Evolutionary conservation across 2,329 filamentous ascomycete species (phyloP).

Genomic region (Pseudogymnoascus sp.): DNA sequence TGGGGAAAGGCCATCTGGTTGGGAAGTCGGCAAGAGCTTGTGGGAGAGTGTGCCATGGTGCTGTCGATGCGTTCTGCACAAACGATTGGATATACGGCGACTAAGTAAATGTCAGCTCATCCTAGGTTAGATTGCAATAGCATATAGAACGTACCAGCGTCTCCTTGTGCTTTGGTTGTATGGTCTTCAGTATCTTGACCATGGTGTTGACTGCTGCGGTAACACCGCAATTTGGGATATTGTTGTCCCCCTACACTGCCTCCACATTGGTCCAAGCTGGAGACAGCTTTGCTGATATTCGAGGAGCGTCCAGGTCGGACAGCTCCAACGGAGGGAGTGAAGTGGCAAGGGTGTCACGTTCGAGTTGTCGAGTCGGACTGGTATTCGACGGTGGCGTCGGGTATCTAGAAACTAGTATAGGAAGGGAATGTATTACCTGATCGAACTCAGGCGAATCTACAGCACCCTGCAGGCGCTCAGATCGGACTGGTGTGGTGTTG

Average conservation of each 20-base stretch:
- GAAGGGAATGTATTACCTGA: constrained; percentile 6
- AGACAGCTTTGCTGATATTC: constrained; percentile 22
- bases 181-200: constrained; percentile 60
- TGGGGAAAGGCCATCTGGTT: constrained; percentile 85
- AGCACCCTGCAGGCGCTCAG: constrained; percentile 1
- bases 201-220: constrained; percentile 51
- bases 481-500: neutral
- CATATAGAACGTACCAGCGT: constrained; percentile 45
- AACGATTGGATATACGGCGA: constrained; percentile 82
- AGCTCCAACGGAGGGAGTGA: constrained; percentile 20
- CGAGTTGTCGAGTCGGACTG: neutral
- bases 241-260: constrained; percentile 45
- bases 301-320: constrained; percentile 29
- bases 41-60: constrained; percentile 68
- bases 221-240: constrained; percentile 38
- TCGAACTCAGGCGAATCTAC: neutral
- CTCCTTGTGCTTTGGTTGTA: constrained; percentile 59
- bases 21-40: constrained; percentile 72
- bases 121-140: neutral
- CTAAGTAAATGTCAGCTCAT: constrained; percentile 37
- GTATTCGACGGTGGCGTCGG: neutral
- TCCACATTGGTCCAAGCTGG: constrained; percentile 18
- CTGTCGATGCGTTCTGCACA: constrained; percentile 58
- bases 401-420: constrained; percentile 1
- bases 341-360: constrained; percentile 6